Evolutionary conservation across 2,329 filamentous ascomycete genomes (phyloP).

Genomic region (Stagonosporopsis vannaccii): DNA sequence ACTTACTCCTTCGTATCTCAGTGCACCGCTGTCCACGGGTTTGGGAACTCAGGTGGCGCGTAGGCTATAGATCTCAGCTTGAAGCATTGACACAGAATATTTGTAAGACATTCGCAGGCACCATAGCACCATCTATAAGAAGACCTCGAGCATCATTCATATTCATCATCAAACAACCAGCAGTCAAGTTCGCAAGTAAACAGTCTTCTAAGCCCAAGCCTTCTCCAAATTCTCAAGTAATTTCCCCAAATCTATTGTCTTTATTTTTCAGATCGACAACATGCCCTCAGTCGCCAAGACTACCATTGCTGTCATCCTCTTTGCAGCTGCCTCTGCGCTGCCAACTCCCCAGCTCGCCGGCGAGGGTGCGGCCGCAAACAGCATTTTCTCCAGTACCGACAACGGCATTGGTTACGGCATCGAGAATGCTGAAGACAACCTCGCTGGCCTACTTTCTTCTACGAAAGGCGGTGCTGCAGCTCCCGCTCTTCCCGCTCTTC

Average conservation of each 20-base stretch:
- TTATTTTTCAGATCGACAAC: background rate
- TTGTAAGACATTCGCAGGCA: too few relatives aligned
- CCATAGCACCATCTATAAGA: background rate
- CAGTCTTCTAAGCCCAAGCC: background rate
- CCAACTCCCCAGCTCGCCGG: conserved; percentile 11
- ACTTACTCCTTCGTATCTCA: background rate
- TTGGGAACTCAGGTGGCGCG: background rate
- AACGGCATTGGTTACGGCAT: conserved; percentile 6
- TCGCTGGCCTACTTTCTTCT: background rate
- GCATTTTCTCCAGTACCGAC: conserved; percentile 7
- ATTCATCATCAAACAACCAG: background rate
- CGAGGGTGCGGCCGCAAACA: conserved; percentile 5
- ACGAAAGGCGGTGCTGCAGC: background rate
- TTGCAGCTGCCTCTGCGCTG: background rate
- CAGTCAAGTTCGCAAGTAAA: background rate
- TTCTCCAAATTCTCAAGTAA: background rate
- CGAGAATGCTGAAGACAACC: conserved; percentile 7
- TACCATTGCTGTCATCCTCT: conserved; percentile 1
- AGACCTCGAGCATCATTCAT: background rate
- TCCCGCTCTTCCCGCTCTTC: background rate
- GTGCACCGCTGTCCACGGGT: background rate
- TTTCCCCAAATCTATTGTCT: background rate
- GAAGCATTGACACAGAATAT: too few relatives aligned
- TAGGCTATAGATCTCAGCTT: background rate
- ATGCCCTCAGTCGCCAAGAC: conserved; percentile 4